phyloP scores from a whole-genome alignment of 2,329 filamentous ascomycete species.

The Cercospora sp. region DNA sequence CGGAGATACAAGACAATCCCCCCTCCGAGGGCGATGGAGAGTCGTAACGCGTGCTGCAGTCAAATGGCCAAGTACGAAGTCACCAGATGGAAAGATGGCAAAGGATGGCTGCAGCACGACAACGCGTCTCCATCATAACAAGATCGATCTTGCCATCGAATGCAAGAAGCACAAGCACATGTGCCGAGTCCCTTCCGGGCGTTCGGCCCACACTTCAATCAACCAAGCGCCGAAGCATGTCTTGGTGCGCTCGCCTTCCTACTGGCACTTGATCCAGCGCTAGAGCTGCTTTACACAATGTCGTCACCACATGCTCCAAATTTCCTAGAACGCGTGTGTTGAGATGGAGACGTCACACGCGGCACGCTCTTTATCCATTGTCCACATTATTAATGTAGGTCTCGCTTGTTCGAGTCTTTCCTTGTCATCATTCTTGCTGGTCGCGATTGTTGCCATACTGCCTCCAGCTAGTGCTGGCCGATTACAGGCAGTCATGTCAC shows the following conservation, averaged over 20 bases:
- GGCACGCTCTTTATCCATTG: background rate
- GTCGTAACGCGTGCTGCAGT: background rate
- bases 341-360: background rate
- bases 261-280: slow-evolving; percentile 8
- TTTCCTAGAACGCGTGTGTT: slow-evolving; percentile 3
- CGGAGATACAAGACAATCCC: background rate
- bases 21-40: background rate
- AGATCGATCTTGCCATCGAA: background rate
- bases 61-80: no score
- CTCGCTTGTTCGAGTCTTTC: background rate
- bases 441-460: background rate
- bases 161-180: background rate
- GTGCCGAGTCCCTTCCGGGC: background rate
- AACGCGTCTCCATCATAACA: background rate
- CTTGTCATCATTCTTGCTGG: background rate
- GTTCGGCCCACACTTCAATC: background rate
- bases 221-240: background rate
- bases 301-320: slow-evolving; percentile 11
- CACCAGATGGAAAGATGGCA: no score
- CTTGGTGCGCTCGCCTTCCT: background rate
- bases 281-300: slow-evolving; percentile 11
- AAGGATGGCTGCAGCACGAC: background rate
- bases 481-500: slow-evolving; percentile 4
- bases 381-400: background rate
- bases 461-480: background rate